These are phyloP conservation scores for Ophiocordyceps unilateralis DNA, from an alignment of 2,329 filamentous ascomycete genomes.

Conservation along the genomic window DNA sequence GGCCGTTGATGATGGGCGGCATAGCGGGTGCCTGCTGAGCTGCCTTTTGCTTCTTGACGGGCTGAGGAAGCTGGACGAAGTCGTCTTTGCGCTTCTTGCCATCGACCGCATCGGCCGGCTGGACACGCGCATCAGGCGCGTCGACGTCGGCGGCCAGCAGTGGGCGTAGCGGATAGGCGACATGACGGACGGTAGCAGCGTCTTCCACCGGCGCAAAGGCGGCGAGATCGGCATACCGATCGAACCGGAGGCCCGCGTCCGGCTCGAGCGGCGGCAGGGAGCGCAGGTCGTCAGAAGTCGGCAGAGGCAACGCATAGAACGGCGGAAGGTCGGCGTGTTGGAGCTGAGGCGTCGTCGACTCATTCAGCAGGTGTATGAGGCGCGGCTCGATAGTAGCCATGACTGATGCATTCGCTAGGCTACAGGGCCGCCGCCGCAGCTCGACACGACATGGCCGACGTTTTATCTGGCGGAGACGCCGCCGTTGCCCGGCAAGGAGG, in stretches of 20 bases:
- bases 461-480: too few relatives aligned
- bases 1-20: conserved; percentile 48
- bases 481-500: background rate
- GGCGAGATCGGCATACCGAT: conserved; percentile 12
- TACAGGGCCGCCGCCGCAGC: background rate
- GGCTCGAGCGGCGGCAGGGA: conserved; percentile 36
- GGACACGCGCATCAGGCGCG: background rate
- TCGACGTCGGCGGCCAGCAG: background rate
- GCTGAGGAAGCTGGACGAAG: conserved; percentile 45
- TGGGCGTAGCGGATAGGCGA: background rate
- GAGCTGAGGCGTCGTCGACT: conserved; percentile 29
- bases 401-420: conserved; percentile 10
- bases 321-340: conserved; percentile 36
- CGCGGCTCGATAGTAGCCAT: conserved; percentile 53
- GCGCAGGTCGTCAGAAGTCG: conserved; percentile 22
- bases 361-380: conserved; percentile 47
- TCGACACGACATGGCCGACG: conserved; percentile 1
- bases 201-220: background rate
- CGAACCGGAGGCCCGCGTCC: conserved; percentile 24
- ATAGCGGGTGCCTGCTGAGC: conserved; percentile 34
- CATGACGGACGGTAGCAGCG: background rate
- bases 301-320: conserved; percentile 28
- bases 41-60: conserved; percentile 46
- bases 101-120: conserved; percentile 6
- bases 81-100: conserved; percentile 24